These are phyloP conservation scores for Lasiodiplodia gonubiensis DNA, from an alignment of 2,329 filamentous ascomycete genomes.

Conservation along the genomic window DNA sequence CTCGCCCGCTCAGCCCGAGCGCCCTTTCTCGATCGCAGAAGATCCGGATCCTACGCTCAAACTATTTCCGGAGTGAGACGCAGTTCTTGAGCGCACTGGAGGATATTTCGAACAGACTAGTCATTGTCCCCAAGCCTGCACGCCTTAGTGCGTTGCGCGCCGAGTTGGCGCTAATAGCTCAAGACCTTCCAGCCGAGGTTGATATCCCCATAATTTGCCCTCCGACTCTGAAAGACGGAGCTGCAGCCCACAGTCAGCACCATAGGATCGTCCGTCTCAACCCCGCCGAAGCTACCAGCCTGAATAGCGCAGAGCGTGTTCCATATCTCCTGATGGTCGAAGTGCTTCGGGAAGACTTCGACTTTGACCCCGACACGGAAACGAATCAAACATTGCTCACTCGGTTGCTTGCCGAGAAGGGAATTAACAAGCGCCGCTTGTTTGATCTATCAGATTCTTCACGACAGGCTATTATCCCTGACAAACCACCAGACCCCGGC, in stretches of 20 bases:
- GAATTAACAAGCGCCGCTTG: slow-evolving; percentile 58
- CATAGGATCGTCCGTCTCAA: slow-evolving; percentile 84
- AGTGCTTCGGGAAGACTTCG: slow-evolving; percentile 80
- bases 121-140: slow-evolving; percentile 80
- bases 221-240: slow-evolving; percentile 72
- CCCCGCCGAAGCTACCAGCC: slow-evolving; percentile 80
- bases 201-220: slow-evolving; percentile 84
- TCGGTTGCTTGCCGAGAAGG: slow-evolving; percentile 70
- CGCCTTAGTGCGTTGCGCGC: slow-evolving; percentile 80
- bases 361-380: slow-evolving; percentile 75
- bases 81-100: slow-evolving; percentile 81
- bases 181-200: slow-evolving; percentile 81
- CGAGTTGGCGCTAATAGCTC: slow-evolving; percentile 79
- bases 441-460: slow-evolving; percentile 68
- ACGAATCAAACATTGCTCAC: slow-evolving; percentile 73
- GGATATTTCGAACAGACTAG: slow-evolving; percentile 83
- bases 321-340: slow-evolving; percentile 86
- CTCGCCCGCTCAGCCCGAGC: slow-evolving; percentile 61
- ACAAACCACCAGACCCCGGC: slow-evolving; percentile 52
- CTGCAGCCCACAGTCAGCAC: slow-evolving; percentile 76
- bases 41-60: slow-evolving; percentile 73
- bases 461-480: slow-evolving; percentile 45
- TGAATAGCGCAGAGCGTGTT: slow-evolving; percentile 87
- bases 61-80: slow-evolving; percentile 83
- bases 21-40: slow-evolving; percentile 71